A percentile compares a stretch with the other conserved stretches of the same genome.
phyloP scores from a whole-genome alignment of 2,329 filamentous ascomycete species.

The Cercospora citrullina region DNA sequence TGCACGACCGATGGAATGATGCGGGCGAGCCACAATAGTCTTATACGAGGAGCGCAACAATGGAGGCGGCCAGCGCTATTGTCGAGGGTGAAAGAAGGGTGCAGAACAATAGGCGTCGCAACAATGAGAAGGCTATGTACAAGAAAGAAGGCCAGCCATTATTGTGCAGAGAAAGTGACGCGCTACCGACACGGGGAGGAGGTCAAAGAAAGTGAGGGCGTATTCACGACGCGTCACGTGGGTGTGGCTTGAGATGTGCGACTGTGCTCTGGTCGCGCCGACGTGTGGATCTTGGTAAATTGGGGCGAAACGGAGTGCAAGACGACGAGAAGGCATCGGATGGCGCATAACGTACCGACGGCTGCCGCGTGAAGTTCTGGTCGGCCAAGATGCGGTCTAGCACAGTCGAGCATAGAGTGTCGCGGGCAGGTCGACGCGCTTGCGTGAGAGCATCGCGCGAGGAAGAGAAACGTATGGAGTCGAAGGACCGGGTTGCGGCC shows the following conservation, averaged over 20 bases:
- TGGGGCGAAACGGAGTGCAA: conserved; percentile 19
- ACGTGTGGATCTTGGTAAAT: conserved; percentile 18
- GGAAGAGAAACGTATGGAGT: conserved; percentile 20
- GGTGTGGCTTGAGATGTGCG: conserved; percentile 13
- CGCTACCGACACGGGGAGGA: conserved; percentile 19
- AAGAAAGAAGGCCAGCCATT: conserved; percentile 20
- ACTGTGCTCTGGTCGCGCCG: conserved; percentile 15
- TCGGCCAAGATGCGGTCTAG: conserved; percentile 13
- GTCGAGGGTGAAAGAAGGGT: conserved; percentile 14
- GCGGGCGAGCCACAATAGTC: conserved; percentile 11
- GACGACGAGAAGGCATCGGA: conserved; percentile 1
- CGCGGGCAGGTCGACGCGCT: conserved; percentile 24
- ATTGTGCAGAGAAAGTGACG: conserved; percentile 16
- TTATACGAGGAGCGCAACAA: conserved; percentile 20
- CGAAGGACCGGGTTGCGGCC: conserved; percentile 12
- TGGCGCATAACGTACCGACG: conserved; percentile 23
- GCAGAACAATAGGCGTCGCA: conserved; percentile 22
- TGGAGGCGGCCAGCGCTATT: conserved; percentile 24
- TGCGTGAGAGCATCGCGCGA: conserved; percentile 22
- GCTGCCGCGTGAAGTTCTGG: conserved; percentile 8
- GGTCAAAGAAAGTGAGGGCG: conserved; percentile 10
- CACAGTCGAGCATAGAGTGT: conserved; percentile 24
- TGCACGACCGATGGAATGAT: conserved; percentile 13
- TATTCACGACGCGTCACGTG: conserved; percentile 9
- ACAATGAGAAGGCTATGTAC: conserved; percentile 24